phyloP scores from a whole-genome alignment of 768 basidiomycete genomes.

The Hericium alpestre region DNA sequence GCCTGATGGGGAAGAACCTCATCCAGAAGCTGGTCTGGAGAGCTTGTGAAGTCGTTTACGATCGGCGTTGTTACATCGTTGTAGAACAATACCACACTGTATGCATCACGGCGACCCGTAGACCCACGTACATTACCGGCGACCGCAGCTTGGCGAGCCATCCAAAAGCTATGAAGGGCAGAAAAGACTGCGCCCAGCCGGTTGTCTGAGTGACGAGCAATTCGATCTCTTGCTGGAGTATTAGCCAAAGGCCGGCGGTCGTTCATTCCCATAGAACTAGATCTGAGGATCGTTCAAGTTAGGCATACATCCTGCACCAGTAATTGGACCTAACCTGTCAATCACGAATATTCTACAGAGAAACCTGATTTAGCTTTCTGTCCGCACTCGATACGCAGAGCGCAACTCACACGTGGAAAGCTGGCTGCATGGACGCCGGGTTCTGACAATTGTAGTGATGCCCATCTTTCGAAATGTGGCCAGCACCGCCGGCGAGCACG shows the following conservation, averaged over 20 bases:
- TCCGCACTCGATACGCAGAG: background rate
- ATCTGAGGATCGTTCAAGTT: constrained; percentile 22
- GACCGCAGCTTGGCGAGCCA: constrained; percentile 34
- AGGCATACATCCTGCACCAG: background rate
- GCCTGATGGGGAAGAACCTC: constrained; percentile 23
- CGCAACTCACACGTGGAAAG: constrained; percentile 46
- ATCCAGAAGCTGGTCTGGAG: constrained; percentile 35
- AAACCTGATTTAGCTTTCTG: background rate
- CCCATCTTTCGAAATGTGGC: constrained; percentile 44
- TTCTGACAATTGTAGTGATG: constrained; percentile 45
- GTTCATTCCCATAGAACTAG: constrained; percentile 33
- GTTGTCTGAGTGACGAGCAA: constrained; percentile 29
- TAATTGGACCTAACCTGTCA: constrained; percentile 26
- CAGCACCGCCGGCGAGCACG: constrained; percentile 17
- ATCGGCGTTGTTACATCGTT: constrained; percentile 15
- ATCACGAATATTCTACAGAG: constrained; percentile 41
- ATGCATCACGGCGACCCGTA: constrained; percentile 36
- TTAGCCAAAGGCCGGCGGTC: constrained; percentile 36
- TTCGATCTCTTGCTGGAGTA: constrained; percentile 29
- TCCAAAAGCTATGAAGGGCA: constrained; percentile 46
- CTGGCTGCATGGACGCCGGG: constrained; percentile 39
- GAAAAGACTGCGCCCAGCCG: constrained; percentile 51
- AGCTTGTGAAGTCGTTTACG: constrained; percentile 35
- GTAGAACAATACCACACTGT: constrained; percentile 44
- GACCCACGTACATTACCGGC: constrained; percentile 10